A percentile compares a stretch with the other conserved stretches of the same genome.
These are phyloP conservation scores for Cryptosporidium sp. DNA, from an alignment of 169 alveolate genomes.

Conservation along the genomic window DNA sequence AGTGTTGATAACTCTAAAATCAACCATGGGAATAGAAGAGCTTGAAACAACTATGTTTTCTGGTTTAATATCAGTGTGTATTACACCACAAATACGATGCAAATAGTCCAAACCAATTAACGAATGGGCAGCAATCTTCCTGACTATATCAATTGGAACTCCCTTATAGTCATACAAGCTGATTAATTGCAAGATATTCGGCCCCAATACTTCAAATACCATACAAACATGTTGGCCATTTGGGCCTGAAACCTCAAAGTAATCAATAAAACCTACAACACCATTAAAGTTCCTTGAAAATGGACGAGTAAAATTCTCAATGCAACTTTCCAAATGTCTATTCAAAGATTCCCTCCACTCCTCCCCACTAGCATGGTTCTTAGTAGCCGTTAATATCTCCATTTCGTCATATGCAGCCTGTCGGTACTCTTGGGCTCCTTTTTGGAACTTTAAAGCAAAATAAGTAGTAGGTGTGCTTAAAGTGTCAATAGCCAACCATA, in stretches of 20 bases:
- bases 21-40: constrained; percentile 59
- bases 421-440: constrained; percentile 95
- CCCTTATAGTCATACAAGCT: constrained; percentile 96
- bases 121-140: constrained; percentile 95
- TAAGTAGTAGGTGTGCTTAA: constrained; percentile 86
- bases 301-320: constrained; percentile 35
- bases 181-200: constrained; percentile 95
- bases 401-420: constrained; percentile 99
- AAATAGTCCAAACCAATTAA: constrained; percentile 97
- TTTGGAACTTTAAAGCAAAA: constrained; percentile 97
- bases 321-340: constrained; percentile 16
- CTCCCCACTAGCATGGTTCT: constrained; percentile 78
- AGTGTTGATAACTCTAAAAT: constrained; percentile 48
- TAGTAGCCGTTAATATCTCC: constrained; percentile 91
- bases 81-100: constrained; percentile 95
- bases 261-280: constrained; percentile 93
- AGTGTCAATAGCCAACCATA: constrained; percentile 97
- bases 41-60: constrained; percentile 93
- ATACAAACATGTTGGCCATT: constrained; percentile 98
- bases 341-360: constrained; percentile 84
- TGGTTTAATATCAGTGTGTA: constrained; percentile 99
- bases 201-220: constrained; percentile 99
- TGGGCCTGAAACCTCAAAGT: constrained; percentile 95
- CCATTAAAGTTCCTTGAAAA: constrained; percentile 82
- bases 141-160: constrained; percentile 93